Evolutionary conservation across 805 yeast genomes (phyloP).

Genomic region (Cyberlindnera petersonii): DNA sequence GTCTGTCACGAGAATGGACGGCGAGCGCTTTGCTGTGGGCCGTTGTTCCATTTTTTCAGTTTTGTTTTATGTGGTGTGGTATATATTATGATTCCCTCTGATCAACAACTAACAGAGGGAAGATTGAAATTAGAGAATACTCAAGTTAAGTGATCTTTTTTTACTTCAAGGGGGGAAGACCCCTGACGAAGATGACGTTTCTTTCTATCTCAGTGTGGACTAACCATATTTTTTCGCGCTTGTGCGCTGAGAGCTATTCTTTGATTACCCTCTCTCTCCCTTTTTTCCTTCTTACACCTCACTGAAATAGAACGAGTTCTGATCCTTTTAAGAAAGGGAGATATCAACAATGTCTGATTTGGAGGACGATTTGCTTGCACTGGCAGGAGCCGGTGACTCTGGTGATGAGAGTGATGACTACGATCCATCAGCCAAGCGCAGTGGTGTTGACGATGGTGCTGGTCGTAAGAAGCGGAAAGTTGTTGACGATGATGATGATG

Average conservation of each 20-base stretch:
- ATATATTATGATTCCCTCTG: background rate
- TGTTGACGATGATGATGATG: constrained; percentile 19
- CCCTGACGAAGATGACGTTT: too few species aligned
- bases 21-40: constrained; percentile 79
- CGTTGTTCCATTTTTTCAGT: constrained; percentile 26
- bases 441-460: constrained; percentile 19
- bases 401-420: constrained; percentile 31
- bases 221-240: too few species aligned
- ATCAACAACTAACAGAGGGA: too few species aligned
- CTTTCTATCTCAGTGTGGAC: too few species aligned
- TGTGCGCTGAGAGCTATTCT: too few species aligned
- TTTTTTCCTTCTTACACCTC: too few species aligned
- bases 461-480: constrained; percentile 28
- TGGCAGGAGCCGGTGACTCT: constrained; percentile 71
- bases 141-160: too few species aligned
- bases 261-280: too few species aligned
- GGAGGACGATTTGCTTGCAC: constrained; percentile 93
- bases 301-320: too few species aligned
- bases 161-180: too few species aligned
- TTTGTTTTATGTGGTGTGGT: background rate
- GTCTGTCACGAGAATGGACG: constrained; percentile 91
- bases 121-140: too few species aligned
- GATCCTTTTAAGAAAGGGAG: too few species aligned
- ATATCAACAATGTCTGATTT: constrained; percentile 52
- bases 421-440: constrained; percentile 33